Base-by-base conservation (phyloP, 1,139 yeast species). In the Taiozyma sp. region DNA sequence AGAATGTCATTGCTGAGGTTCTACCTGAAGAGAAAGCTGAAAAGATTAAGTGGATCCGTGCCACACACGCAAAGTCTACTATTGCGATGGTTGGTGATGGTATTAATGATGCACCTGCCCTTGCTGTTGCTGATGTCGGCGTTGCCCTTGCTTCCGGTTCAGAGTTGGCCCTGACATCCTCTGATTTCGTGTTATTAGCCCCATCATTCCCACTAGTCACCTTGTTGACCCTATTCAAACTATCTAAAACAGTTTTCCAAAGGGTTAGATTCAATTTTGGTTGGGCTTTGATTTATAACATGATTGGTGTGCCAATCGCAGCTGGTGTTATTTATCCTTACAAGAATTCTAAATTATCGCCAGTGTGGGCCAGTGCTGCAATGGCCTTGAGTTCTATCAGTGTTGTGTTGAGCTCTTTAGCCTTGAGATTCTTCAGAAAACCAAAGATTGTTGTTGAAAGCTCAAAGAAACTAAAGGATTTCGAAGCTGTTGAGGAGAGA, bases 21-120 rank as follows among this genome's bases (percentile, higher is more conserved):
- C 69, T 87, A 41, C 95, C 95, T 0, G 80, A 81, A 50, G 88
- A 83, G 52, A 87, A 87, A 65, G 85, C 88, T 27, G 76, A 73
- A 13, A 78, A 79, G 59, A 72, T 87, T 41, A 71, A 76, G 57
- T 71, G 75, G 71, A 72, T 87, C 24, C 86, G 83, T 60, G 65
- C 65, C 16, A 66, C 70, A 7, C 64, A 61, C 48, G 58, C 63
- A 4, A 51, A 55, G 2, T 63, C 68, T 4, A 54, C 49, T 12
- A 48, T 58, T 30, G 84, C 84, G 0, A 80, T 81, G 85, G 78
- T 81, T 30, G 86, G 86, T 13, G 86, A 81, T 64, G 86, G 85
- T 34, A 79, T 81, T 28, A 81, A 81, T 61, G 86, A 81, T 65
- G 84, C 85, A 0, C 85, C 85, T 1, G 86, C 86, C 0, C 67